These are phyloP conservation scores for Sisymbrium altissimum DNA, from an alignment of 345 rosid species.

Conservation along the genomic window DNA sequence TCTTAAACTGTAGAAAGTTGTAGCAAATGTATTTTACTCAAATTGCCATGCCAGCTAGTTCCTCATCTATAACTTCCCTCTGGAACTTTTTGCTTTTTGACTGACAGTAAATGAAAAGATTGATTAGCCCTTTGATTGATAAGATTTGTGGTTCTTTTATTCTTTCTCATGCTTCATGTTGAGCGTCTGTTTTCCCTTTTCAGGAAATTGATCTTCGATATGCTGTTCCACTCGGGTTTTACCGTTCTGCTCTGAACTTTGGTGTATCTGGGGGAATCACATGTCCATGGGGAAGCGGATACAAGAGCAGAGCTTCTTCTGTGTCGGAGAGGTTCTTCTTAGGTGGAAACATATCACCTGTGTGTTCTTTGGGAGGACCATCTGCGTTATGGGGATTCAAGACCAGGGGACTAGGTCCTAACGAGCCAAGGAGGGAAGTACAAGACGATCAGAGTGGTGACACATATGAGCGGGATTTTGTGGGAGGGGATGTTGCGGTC, in stretches of 20 bases:
- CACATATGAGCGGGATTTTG: conserved; percentile 61
- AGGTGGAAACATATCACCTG: conserved; percentile 90
- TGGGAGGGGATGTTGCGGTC: conserved; percentile 89
- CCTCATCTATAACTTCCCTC: neutral
- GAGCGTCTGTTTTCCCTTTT: neutral
- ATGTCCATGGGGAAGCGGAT: conserved; percentile 78
- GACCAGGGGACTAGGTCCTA: conserved; percentile 86
- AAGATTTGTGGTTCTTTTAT: neutral
- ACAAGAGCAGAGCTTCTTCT: conserved; percentile 50
- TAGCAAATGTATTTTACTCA: neutral
- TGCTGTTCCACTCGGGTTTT: conserved; percentile 83
- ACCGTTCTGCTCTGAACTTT: conserved; percentile 68
- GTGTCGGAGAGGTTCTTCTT: conserved; percentile 86
- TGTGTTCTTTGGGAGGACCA: conserved; percentile 81
- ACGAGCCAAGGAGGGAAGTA: conserved; percentile 66
- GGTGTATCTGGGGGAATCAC: conserved; percentile 76
- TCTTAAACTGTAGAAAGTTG: neutral
- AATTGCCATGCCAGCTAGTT: conserved; percentile 2
- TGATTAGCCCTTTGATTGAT: conserved; percentile 9
- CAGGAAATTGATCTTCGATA: conserved; percentile 87
- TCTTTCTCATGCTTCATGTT: neutral
- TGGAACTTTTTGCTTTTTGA: neutral
- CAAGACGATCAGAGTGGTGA: conserved; percentile 38
- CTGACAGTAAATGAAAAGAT: neutral
- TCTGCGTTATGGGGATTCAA: conserved; percentile 83